phyloP scores from a whole-genome alignment of 2,329 filamentous ascomycete species.

The Moelleriella libera region DNA sequence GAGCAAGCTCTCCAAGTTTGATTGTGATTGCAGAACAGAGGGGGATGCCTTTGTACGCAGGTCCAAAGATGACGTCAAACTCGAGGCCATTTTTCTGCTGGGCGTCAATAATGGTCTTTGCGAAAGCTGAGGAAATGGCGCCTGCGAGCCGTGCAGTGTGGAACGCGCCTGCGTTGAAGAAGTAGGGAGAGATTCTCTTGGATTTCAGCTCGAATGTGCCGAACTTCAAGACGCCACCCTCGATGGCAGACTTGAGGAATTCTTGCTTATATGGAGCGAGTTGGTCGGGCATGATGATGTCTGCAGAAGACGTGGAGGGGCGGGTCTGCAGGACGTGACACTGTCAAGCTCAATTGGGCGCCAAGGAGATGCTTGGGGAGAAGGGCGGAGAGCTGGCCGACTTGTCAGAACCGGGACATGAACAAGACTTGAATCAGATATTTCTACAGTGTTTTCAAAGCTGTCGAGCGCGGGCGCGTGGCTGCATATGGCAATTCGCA shows the following conservation, averaged over 20 bases:
- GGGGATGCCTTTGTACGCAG: slow-evolving; percentile 94
- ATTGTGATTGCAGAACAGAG: slow-evolving; percentile 66
- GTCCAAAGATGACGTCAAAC: slow-evolving; percentile 82
- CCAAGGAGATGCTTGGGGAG: no score
- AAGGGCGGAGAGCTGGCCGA: no score
- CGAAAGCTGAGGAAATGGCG: slow-evolving; percentile 71
- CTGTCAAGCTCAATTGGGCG: no score
- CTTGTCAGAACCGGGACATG: no score
- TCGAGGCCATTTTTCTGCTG: slow-evolving; percentile 28
- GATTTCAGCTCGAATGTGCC: slow-evolving; percentile 86
- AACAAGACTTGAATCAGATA: no score
- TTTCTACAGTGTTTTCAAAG: no score
- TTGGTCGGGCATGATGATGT: slow-evolving; percentile 10
- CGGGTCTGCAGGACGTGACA: no score
- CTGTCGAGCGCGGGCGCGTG: no score
- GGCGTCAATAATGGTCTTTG: slow-evolving; percentile 43
- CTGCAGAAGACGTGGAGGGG: no score
- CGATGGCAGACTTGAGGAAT: slow-evolving; percentile 57
- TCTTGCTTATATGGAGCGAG: slow-evolving; percentile 54
- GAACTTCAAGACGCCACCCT: slow-evolving; percentile 61
- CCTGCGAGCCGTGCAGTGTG: slow-evolving; percentile 66
- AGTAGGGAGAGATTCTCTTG: slow-evolving; percentile 82
- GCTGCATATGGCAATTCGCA: no score
- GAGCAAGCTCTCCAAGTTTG: slow-evolving; percentile 59
- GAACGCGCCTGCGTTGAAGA: slow-evolving; percentile 93